Evolutionary conservation across 192 early-diverging fungal species (phyloP), one percentile per base, ranked within the genome.

Genomic region (Umbelopsis sp.): DNA sequence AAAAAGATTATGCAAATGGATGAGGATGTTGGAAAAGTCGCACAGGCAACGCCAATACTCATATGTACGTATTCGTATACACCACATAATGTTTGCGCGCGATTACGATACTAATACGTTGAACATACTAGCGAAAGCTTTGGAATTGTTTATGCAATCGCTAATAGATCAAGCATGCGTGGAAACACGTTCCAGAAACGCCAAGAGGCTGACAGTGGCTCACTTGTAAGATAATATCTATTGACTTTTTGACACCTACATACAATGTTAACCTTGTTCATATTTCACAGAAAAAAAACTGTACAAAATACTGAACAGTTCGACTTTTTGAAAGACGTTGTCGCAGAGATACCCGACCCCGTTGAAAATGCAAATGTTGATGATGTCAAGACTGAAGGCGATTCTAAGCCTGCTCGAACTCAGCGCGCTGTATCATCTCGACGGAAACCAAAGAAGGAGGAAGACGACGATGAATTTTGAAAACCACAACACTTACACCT

Each of bases 1-100:
- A 99, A 99, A 78, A 97, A 97, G 88, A 99, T 99, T 70, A 99
- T 99, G 97, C 94, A 97, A 76, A 88, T 93, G 82, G 97, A 99
- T 80, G 97, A 99, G 56, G 97, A 99, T 75, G 96, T 99, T 2
- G 97, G 97, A 52, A 99, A 99, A 80, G 95, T 99, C 76, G 94
- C 96, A 1, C 94, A 96, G 73, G 96, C 94, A 24, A 99, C 97
- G 11, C 97, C 97, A 4, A 90, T 98, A 22, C 85, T 99, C 34
- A 96, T 98, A 52, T 97, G 94, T 87, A 89, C 82, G 81, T 85
- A 71, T 20, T 20, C 16, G 25, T 47, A n/a, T 38, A 10, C 10
- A n/a, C n/a, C 31, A 22, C 44, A 44, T 14, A 43, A 6, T 51
- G 69, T 51, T 36, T 38, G 4, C 41, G 22, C n/a, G 32, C 25